Evolutionary conservation across 176 grass and related monocot genomes (phyloP).

Genomic region (Avena insularis): DNA sequence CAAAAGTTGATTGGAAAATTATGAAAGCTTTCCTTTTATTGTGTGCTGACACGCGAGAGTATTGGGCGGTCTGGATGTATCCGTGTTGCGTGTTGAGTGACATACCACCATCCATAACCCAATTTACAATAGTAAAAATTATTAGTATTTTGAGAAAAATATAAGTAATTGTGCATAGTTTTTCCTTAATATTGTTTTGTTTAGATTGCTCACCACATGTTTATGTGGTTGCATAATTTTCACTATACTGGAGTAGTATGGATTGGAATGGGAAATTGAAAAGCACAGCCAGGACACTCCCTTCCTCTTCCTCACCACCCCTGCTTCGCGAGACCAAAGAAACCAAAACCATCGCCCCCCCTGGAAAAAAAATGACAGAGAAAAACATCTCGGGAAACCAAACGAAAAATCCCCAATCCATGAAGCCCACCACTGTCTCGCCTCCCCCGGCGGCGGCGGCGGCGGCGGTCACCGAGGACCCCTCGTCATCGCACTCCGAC

Average conservation of each 20-base stretch:
- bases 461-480: slow-evolving; percentile 48
- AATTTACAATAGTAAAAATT: too few relatives aligned
- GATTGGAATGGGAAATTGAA: neutral
- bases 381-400: slow-evolving; percentile 37
- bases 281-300: neutral
- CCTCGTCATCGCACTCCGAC: slow-evolving; percentile 50
- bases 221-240: too few relatives aligned
- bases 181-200: too few relatives aligned
- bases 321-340: slow-evolving; percentile 32
- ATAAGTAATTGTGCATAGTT: too few relatives aligned
- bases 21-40: too few relatives aligned
- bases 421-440: slow-evolving; percentile 55
- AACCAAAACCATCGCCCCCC: slow-evolving; percentile 26
- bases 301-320: neutral
- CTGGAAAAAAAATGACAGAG: neutral
- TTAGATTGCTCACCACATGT: too few relatives aligned
- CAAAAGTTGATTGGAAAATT: too few relatives aligned
- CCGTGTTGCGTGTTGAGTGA: too few relatives aligned
- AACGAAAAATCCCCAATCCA: slow-evolving; percentile 67
- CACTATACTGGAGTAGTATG: neutral
- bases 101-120: too few relatives aligned
- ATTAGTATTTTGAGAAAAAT: too few relatives aligned
- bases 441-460: slow-evolving; percentile 36
- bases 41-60: too few relatives aligned
- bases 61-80: too few relatives aligned